Base-by-base conservation (phyloP, 2,329 filamentous ascomycete genomes). In the Aschersonia sp. region DNA sequence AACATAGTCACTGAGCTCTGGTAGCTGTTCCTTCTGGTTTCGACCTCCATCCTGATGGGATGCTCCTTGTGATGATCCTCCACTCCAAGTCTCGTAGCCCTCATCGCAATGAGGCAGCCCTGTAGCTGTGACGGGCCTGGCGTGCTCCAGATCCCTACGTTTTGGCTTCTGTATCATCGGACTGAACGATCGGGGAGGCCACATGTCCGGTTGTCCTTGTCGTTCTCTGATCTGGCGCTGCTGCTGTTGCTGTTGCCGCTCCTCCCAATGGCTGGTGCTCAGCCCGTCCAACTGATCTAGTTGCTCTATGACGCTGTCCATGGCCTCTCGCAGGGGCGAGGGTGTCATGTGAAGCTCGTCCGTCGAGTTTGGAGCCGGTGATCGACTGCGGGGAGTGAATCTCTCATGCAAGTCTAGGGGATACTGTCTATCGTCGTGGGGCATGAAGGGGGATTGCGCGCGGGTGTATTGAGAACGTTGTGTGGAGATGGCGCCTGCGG, bases 291-390 rank as follows among this genome's bases (percentile, higher is more conserved):
- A 86, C 51, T 89, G 88, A 59, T 94, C 83, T 42, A 98, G 67
- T 48, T 92, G 94, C 54, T 92, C 87, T 79, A 97, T 96, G 4
- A 98, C 89, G 63, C 94, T 90, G 59, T 97, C 90, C 88, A 98
- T 98, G 1, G 92, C 92, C 62, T 89, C 87, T 50, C 92, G 77
- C 4, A 98, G 69, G 0, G 92, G 92, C 2, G 92, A 97, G 1
- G 92, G 92, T 0, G 92, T 98, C 61, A 86, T 69, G 1, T 79
- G 80, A 43, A 73, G 77, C 40, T 70, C 69, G 43, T 73, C 78
- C 2, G 85, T 80, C 5, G 87, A 88, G 4, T 79, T 79, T 3
- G 81, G 82, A 37, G 69, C 72, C 0, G 83, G 82, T 1, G 85
- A 86, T 6, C 71, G 70, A 52, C 63, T 72, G 51, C 76, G 67